phyloP scores from a whole-genome alignment of 495 filamentous ascomycete species.

The Podospora pseudocomata region DNA sequence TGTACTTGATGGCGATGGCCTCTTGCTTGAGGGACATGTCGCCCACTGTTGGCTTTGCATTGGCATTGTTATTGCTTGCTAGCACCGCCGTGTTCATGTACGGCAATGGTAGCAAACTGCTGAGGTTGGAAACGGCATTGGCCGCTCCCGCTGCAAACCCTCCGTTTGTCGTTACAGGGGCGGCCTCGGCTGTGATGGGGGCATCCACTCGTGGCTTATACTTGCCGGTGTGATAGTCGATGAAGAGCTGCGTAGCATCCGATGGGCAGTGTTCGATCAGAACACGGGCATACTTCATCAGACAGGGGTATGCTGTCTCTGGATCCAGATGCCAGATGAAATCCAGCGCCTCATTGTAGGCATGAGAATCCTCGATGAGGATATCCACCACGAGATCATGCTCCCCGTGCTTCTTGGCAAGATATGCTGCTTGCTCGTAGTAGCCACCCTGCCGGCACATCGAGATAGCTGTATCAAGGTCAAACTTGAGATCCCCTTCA shows the following conservation, averaged over 20 bases:
- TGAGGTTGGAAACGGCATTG: constrained; percentile 75
- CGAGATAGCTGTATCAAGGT: constrained; percentile 91
- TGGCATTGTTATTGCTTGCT: constrained; percentile 39
- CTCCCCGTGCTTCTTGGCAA: constrained; percentile 91
- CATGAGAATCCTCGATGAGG: constrained; percentile 88
- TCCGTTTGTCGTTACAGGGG: constrained; percentile 37
- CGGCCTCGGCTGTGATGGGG: constrained; percentile 48
- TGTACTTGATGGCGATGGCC: constrained; percentile 48
- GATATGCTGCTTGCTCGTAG: constrained; percentile 90
- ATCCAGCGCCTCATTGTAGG: constrained; percentile 79
- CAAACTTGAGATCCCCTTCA: constrained; percentile 90
- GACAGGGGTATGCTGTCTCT: constrained; percentile 75
- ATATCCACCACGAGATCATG: constrained; percentile 93
- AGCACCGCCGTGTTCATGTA: constrained; percentile 66
- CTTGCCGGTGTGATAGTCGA: constrained; percentile 85
- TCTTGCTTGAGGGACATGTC: constrained; percentile 31
- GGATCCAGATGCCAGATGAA: constrained; percentile 88
- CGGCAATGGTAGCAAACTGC: constrained; percentile 76
- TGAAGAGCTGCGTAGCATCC: constrained; percentile 78
- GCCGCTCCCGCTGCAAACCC: constrained; percentile 57
- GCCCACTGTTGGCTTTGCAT: constrained; percentile 37
- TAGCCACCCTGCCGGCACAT: constrained; percentile 99
- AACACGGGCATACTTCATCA: constrained; percentile 94
- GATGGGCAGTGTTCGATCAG: constrained; percentile 78
- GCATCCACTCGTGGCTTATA: constrained; percentile 70